Base-by-base conservation (phyloP, 371 early-diverging fungal genomes). In the Encephalitozoon romaleae region DNA sequence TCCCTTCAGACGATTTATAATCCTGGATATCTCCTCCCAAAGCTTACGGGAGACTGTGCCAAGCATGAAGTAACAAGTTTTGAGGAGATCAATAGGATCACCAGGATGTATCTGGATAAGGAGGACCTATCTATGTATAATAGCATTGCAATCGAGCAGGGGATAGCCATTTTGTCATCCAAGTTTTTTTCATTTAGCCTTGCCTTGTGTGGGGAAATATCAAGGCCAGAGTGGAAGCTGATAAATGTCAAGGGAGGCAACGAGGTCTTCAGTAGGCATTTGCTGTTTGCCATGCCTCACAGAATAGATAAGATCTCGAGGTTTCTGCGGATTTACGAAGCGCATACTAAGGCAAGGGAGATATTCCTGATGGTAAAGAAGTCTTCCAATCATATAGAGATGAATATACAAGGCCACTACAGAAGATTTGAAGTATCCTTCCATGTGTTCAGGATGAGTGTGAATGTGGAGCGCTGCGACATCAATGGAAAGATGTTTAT, bases 101-200 rank as follows among this genome's bases (percentile, higher is more conserved):
- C 34, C n/a, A 77, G 66, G 64, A 80, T 76, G 38, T 72, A 80
- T 63, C 45, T 77, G 25, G 6, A 30, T 6, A 70, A 70, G 67
- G 77, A 77, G 54, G 65, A 75, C 53, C 39, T 75, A 21, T 32
- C 42, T 49, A 12, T 32, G 4, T 74, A 52, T 54, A 25, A 26
- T 23, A 71, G 43, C 32, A 28, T 68, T 25, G 47, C 12, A 26
- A 51, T 80, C 15, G 72, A 66, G 18, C 47, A 70, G 5, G 77
- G 73, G n/a, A 64, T 67, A n/a, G 43, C 74, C 0, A n/a, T 38
- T 38, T n/a, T 80, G 15, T 42, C 66, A n/a, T 30, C 47, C 4
- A 51, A 25, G 9, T 34, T 54, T 47, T 63, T 79, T 25, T 25
- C 26, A 6, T 72, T 77, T 59, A 65, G 64, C 51, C 21, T 80